Evolutionary conservation across 2,329 filamentous ascomycete species (phyloP).

Genomic region (Colletotrichum sp.): DNA sequence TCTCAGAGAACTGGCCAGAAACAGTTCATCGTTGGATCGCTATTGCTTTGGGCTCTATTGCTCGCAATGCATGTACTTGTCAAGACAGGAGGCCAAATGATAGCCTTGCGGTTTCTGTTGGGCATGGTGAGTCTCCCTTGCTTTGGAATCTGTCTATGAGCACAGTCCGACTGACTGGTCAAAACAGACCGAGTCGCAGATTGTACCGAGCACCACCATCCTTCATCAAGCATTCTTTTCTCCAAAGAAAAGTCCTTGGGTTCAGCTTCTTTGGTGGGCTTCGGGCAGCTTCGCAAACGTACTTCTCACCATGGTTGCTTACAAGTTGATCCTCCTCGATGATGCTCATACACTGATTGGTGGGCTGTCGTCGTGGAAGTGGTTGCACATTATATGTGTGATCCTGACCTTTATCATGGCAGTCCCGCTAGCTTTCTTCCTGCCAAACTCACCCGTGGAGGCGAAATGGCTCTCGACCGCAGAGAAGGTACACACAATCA

Average conservation of each 20-base stretch:
- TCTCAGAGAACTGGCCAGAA: constrained; percentile 27
- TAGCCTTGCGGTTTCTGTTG: constrained; percentile 25
- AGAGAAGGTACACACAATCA: constrained; percentile 26
- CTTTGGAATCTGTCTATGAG: neutral
- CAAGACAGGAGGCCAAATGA: constrained; percentile 25
- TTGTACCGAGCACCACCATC: constrained; percentile 30
- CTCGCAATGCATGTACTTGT: constrained; percentile 26
- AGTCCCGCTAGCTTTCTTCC: constrained; percentile 20
- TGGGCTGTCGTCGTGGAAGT: constrained; percentile 22
- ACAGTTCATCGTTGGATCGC: constrained; percentile 24
- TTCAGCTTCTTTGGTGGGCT: constrained; percentile 32
- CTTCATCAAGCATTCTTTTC: constrained; percentile 31
- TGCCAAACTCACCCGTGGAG: constrained; percentile 25
- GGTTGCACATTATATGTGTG: neutral
- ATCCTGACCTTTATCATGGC: neutral
- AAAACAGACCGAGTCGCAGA: constrained; percentile 29
- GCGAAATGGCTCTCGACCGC: constrained; percentile 23
- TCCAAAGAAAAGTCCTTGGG: constrained; percentile 31
- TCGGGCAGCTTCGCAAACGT: constrained; percentile 31
- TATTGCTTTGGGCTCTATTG: constrained; percentile 26
- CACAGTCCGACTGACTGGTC: neutral
- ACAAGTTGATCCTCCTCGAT: constrained; percentile 28
- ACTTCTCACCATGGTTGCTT: constrained; percentile 30
- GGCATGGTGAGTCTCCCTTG: constrained; percentile 22
- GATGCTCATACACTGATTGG: constrained; percentile 17